Evolutionary conservation across 2,329 filamentous ascomycete genomes (phyloP).

Genomic region (Teratosphaeriaceae sp.): DNA sequence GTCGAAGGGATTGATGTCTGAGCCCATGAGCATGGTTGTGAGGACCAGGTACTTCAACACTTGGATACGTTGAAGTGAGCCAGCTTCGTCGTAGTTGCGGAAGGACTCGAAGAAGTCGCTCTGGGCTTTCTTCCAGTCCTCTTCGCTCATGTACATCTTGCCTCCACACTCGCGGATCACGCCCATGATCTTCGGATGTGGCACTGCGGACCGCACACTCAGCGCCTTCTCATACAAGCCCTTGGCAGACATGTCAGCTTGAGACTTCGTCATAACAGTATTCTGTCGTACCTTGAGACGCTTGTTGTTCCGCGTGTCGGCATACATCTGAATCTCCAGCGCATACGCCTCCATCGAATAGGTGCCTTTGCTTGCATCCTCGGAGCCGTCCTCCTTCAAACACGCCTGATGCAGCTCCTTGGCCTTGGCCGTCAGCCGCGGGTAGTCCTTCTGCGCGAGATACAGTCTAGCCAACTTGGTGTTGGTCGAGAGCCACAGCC

Average conservation of each 20-base stretch:
- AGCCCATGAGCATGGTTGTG: slow-evolving; percentile 97
- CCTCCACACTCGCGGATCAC: slow-evolving; percentile 98
- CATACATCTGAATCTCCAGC: slow-evolving; percentile 97
- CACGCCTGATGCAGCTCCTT: slow-evolving; percentile 84
- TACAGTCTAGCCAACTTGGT: slow-evolving; percentile 92
- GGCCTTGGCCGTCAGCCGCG: slow-evolving; percentile 71
- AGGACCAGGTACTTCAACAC: slow-evolving; percentile 95
- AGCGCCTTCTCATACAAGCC: slow-evolving; percentile 85
- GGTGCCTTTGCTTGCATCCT: slow-evolving; percentile 92
- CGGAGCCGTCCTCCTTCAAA: slow-evolving; percentile 75
- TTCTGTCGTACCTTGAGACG: slow-evolving; percentile 62
- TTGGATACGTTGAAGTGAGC: slow-evolving; percentile 91
- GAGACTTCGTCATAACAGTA: slow-evolving; percentile 6
- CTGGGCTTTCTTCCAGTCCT: slow-evolving; percentile 97
- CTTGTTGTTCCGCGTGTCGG: slow-evolving; percentile 95
- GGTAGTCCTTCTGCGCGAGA: slow-evolving; percentile 85
- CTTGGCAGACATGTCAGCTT: slow-evolving; percentile 25
- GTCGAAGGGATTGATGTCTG: slow-evolving; percentile 97
- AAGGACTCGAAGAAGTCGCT: slow-evolving; percentile 99
- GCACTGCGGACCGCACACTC: slow-evolving; percentile 90
- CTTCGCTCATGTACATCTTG: slow-evolving; percentile 99
- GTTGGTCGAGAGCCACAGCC: slow-evolving; percentile 95
- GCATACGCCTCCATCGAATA: slow-evolving; percentile 95
- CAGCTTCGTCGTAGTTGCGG: slow-evolving; percentile 97
- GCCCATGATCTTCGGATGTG: slow-evolving; percentile 98